A percentile compares a stretch with the other conserved stretches of the same genome.
Conservation (phyloP, 345 rosid genomes). For the Toxicodendron radicans region DNA sequence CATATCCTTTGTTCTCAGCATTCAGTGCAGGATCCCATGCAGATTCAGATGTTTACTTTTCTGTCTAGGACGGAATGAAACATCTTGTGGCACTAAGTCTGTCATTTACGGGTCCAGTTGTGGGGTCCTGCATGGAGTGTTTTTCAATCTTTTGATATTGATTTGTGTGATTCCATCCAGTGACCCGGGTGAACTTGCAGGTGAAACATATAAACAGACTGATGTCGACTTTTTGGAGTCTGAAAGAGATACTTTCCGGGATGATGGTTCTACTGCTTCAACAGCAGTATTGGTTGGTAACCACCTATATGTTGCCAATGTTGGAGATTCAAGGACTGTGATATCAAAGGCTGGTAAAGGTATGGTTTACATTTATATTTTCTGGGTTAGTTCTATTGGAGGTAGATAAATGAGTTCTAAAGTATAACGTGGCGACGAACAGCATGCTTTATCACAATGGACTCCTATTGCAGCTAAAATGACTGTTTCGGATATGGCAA, state of each 20-base stretch:
- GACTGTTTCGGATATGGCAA: not conserved
- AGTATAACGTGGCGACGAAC: not conserved
- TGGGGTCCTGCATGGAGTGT: constrained; percentile 11
- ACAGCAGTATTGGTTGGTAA: constrained; percentile 86
- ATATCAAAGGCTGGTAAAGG: constrained; percentile 94
- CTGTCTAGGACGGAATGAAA: constrained; percentile 9
- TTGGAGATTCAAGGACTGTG: constrained; percentile 96
- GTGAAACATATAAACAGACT: constrained; percentile 86
- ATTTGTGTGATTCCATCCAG: constrained; percentile 14
- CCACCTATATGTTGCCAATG: constrained; percentile 96
- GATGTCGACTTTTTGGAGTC: constrained; percentile 83
- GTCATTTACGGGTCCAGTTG: not conserved
- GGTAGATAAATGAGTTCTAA: not conserved
- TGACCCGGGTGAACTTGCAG: constrained; percentile 41
- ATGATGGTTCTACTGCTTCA: constrained; percentile 99
- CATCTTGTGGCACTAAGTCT: constrained; percentile 8
- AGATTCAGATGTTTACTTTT: constrained; percentile 14
- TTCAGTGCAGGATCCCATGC: constrained; percentile 25
- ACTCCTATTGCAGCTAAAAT: not conserved
- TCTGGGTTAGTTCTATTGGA: not conserved
- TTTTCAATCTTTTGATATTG: not conserved
- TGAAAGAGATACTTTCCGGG: constrained; percentile 75
- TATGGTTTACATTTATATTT: constrained; percentile 17
- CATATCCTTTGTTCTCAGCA: constrained; percentile 17
- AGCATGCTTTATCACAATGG: not conserved